Conservation (phyloP, 1,284 basidiomycete species). For the Ceratobasidium sp. region DNA sequence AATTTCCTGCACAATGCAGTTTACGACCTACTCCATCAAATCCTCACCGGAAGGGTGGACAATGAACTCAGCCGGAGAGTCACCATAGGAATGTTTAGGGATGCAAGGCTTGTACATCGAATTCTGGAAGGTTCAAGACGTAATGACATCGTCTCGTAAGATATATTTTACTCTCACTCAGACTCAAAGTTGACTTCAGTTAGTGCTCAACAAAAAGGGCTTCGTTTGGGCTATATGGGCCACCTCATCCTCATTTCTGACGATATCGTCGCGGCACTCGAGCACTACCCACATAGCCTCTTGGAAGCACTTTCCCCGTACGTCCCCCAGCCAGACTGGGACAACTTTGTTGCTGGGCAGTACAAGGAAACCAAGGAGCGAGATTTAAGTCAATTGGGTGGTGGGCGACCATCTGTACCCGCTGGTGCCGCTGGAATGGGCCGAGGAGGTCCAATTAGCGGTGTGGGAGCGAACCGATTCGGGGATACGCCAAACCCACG, state of each 20-base stretch:
- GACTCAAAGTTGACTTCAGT: conserved; percentile 2
- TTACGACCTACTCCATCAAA: conserved; percentile 96
- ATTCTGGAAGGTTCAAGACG: conserved; percentile 84
- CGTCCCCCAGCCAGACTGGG: conserved; percentile 85
- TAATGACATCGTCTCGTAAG: conserved; percentile 80
- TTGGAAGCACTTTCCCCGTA: conserved; percentile 69
- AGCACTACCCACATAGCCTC: conserved; percentile 87
- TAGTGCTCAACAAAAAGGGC: conserved; percentile 73
- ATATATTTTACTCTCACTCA: conserved; percentile 30
- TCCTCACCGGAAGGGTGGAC: conserved; percentile 87
- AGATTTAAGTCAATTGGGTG: conserved; percentile 83
- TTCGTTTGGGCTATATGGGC: conserved; percentile 95
- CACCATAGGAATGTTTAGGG: conserved; percentile 81
- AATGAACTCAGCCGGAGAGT: conserved; percentile 82
- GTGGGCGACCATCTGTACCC: conserved; percentile 58
- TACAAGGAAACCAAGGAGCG: conserved; percentile 87
- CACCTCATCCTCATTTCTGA: conserved; percentile 94
- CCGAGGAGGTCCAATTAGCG: conserved; percentile 45
- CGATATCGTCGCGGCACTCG: conserved; percentile 85
- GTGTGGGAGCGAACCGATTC: conserved; percentile 57
- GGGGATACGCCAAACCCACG: conserved; percentile 60
- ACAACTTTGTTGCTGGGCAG: conserved; percentile 83
- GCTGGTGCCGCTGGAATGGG: conserved; percentile 50
- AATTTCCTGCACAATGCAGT: conserved; percentile 98
- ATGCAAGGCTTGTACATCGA: conserved; percentile 79